phyloP scores from a whole-genome alignment of 345 rosid species.

The Citrus sinensis region DVS_A1.0 CM039162.1:27036001-27036500 shows the following conservation, averaged over 20 bases:
- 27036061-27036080: not conserved
- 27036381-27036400: conserved; percentile 95
- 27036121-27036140: not conserved
- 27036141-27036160: not conserved
- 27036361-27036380: conserved; percentile 97
- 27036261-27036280: not conserved
- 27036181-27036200: not conserved
- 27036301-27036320: not conserved
- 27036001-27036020: not conserved
- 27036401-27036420: conserved; percentile 44
- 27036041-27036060: not conserved
- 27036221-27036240: not conserved
- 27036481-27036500: not conserved
- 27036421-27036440: not conserved
- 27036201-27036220: not conserved
- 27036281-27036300: not conserved
- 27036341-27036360: conserved; percentile 57
- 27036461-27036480: not conserved
- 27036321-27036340: not conserved
- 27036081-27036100: not conserved
- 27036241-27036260: not conserved
- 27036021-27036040: not conserved
- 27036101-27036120: not conserved
- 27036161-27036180: not conserved
- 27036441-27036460: not conserved